Evolutionary conservation across 129 eudicot genomes (phyloP).

Genomic region (Lactuca saligna): DNA sequence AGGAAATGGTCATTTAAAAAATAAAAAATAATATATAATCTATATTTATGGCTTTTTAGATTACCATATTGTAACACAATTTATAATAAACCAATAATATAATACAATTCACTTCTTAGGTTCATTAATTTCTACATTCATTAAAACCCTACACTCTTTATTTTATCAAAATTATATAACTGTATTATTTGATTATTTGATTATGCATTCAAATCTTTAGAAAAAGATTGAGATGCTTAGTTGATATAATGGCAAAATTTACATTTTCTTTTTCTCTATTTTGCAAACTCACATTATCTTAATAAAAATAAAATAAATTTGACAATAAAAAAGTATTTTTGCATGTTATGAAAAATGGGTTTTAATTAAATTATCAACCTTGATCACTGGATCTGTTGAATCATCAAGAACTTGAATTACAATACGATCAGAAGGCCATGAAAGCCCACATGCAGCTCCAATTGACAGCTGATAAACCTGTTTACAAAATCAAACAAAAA

Average conservation of each 20-base stretch:
- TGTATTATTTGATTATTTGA: too few species aligned
- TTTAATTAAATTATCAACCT: slow-evolving; percentile 25
- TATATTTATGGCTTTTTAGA: too few species aligned
- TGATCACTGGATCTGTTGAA: slow-evolving; percentile 52
- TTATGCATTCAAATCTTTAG: neutral
- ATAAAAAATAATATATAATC: too few species aligned
- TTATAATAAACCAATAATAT: too few species aligned
- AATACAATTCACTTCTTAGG: too few species aligned
- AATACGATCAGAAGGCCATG: slow-evolving; percentile 15
- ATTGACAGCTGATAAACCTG: slow-evolving; percentile 64
- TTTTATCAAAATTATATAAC: too few species aligned
- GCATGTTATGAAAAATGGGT: neutral
- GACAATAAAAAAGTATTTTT: too few species aligned
- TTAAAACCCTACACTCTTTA: neutral
- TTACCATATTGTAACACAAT: too few species aligned
- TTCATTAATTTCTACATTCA: too few species aligned
- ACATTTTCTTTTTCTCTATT: neutral
- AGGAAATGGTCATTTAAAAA: too few species aligned
- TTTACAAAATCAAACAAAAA: neutral
- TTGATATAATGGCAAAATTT: neutral
- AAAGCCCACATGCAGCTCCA: slow-evolving; percentile 31
- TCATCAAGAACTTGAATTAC: slow-evolving; percentile 69
- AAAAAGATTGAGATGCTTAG: neutral
- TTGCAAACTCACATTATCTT: neutral
- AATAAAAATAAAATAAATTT: too few species aligned